Evolutionary conservation across 2,329 filamentous ascomycete genomes (phyloP), one percentile per base, ranked within the genome.

Genomic region (Penicillium sp.): DNA sequence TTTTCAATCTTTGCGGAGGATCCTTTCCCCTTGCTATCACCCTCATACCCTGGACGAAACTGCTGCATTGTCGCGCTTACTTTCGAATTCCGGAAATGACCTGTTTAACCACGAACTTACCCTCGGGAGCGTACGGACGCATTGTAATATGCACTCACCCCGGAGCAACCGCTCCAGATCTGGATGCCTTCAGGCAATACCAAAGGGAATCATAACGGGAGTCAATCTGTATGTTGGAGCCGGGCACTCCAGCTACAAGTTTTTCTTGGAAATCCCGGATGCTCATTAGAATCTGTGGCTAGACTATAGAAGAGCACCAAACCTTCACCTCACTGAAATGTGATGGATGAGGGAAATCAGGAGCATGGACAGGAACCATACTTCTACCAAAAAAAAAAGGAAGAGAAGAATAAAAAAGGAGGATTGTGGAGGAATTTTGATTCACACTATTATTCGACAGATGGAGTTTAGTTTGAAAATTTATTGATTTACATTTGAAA

Each of bases 61-160:
- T 27, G 26, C 37, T 25, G 46, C 25, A 15, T 40, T 37, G 8
- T 45, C 37, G 44, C 48, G 51, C 44, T 53, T 18, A 22, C 23
- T 53, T 57, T 49, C 41, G 49, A 48, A 27, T 31, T 23, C 9
- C 29, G 49, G 51, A 54, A 54, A 33, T 46, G 22, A 49, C 35
- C 31, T 48, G 20, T 49, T 48, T 57, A 35, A 45, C 15, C 31
- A 27, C n/a, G n/a, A n/a, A 37, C 35, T 18, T 40, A 40, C 31
- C 22, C 18, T 33, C 18, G 46, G 44, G 46, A 49, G 25, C 31
- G 18, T 8, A 29, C 31, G 31, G 31, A 35, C 12, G 46, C 31
- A 49, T 49, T 40, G 14, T 15, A 26, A 18, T 18, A 49, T 26
- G 31, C 31, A 48, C 33, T 37, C 22, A 25, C 46, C 11, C 20